These are phyloP conservation scores for Fraxinus paxiana DNA, from an alignment of 305 asterid species.

Conservation along the genomic window DNA sequence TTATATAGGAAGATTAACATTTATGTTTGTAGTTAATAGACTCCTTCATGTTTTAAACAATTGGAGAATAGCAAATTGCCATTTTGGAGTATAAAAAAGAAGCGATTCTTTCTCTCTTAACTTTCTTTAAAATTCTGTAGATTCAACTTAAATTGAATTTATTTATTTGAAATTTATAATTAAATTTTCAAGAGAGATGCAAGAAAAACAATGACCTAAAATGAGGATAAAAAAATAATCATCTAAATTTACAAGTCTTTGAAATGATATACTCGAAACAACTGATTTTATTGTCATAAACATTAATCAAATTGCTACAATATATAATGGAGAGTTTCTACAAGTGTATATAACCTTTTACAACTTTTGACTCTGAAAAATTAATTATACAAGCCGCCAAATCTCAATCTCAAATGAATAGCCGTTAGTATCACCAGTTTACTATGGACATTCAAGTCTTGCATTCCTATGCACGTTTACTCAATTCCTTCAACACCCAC, in stretches of 20 bases:
- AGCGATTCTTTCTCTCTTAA: background rate
- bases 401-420: background rate
- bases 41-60: background rate
- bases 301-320: background rate
- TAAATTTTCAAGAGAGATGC: background rate
- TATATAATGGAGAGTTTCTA: background rate
- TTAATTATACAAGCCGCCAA: too few relatives aligned
- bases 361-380: too few relatives aligned
- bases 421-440: background rate
- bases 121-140: background rate
- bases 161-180: background rate
- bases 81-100: background rate
- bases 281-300: background rate
- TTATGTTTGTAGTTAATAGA: background rate
- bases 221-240: background rate
- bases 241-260: background rate
- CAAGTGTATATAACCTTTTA: too few relatives aligned
- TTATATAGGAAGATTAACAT: background rate
- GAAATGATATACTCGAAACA: background rate
- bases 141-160: background rate
- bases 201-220: background rate
- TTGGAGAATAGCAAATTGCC: background rate
- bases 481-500: slow-evolving; percentile 45
- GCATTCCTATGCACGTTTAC: slow-evolving; percentile 50
- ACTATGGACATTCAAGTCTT: slow-evolving; percentile 42